Conservation (phyloP, 2,329 filamentous ascomycete genomes). For the Colletotrichum destructivum region DNA sequence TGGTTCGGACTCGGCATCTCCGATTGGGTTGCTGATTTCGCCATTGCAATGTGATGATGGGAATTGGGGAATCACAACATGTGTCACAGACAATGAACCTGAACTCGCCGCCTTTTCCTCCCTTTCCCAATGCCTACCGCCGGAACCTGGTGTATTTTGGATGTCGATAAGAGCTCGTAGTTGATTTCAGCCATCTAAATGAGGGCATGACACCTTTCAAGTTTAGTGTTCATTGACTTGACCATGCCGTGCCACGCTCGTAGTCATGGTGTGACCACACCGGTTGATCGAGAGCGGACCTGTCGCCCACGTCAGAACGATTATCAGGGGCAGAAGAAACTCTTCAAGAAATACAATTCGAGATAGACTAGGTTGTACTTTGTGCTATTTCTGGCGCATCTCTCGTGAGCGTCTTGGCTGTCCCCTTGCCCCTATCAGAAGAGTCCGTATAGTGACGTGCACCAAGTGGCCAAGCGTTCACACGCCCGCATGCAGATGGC, state of each 20-base stretch:
- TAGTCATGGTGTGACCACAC: background rate
- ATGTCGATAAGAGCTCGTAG: background rate
- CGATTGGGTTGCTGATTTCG: no score
- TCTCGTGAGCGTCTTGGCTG: background rate
- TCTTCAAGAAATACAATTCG: background rate
- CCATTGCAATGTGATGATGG: background rate
- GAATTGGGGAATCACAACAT: background rate
- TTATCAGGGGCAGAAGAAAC: background rate
- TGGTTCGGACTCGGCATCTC: background rate
- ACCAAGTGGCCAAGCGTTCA: no score
- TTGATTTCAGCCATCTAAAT: background rate
- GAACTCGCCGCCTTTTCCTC: background rate
- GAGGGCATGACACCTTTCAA: background rate
- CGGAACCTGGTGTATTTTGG: background rate
- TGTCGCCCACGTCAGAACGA: background rate
- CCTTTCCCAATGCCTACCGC: background rate
- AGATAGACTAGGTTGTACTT: conserved; percentile 8
- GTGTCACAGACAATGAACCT: background rate
- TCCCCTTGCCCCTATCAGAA: no score
- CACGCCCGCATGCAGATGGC: no score
- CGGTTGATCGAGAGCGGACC: no score
- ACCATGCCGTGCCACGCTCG: conserved; percentile 7
- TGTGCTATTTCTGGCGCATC: background rate
- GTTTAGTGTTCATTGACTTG: conserved; percentile 24
- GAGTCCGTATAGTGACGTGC: no score